phyloP scores from a whole-genome alignment of 148 eudicot species.

The Cornus florida region DNA sequence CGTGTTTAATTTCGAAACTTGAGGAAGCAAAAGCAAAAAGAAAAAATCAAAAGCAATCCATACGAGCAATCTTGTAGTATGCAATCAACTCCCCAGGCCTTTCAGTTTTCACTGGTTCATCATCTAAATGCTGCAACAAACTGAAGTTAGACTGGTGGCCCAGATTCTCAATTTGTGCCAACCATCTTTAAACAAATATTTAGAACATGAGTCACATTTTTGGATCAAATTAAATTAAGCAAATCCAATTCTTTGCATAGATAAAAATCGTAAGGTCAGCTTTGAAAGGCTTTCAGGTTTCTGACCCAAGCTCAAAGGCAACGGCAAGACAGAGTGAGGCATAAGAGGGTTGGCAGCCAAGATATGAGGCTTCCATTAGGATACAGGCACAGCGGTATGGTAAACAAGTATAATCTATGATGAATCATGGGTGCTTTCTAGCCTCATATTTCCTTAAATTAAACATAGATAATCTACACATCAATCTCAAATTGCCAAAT shows the following conservation, averaged over 20 bases:
- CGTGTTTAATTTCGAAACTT: neutral
- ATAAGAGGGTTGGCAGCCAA: neutral
- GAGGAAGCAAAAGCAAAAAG: slow-evolving; percentile 5
- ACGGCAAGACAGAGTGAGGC: neutral
- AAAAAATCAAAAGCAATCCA: slow-evolving; percentile 24
- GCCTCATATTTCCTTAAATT: neutral
- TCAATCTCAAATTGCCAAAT: no score
- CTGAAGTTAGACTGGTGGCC: slow-evolving; percentile 14
- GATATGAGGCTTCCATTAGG: neutral
- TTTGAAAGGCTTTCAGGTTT: neutral
- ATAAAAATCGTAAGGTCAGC: neutral
- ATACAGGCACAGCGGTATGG: no score
- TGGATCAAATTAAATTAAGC: neutral
- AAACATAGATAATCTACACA: neutral
- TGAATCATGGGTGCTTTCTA: no score
- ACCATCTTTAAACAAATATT: no score
- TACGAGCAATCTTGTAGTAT: slow-evolving; percentile 97
- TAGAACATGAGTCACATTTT: neutral
- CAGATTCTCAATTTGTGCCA: neutral
- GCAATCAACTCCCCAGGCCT: slow-evolving; percentile 94
- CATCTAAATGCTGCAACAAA: slow-evolving; percentile 86
- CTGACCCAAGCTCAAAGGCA: neutral
- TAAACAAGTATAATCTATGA: no score
- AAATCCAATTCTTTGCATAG: neutral
- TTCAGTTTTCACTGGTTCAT: slow-evolving; percentile 71